Evolutionary conservation across 345 rosid genomes (phyloP).

Genomic region (Gossypium raimondii): DNA sequence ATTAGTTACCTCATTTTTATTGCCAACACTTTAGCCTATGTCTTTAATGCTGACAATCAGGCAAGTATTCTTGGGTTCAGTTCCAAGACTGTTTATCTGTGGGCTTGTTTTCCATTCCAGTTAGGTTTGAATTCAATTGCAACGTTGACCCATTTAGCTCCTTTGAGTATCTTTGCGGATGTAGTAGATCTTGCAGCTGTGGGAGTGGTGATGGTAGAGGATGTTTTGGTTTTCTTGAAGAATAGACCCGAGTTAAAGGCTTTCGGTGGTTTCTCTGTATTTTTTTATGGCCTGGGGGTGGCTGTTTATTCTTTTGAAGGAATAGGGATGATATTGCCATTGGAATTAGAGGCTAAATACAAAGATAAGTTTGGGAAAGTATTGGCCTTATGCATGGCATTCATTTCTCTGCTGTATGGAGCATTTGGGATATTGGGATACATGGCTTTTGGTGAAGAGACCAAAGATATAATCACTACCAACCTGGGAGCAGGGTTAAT

Average conservation of each 20-base stretch:
- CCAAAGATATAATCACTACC: conserved; percentile 67
- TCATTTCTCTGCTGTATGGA: conserved; percentile 49
- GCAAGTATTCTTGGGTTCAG: conserved; percentile 42
- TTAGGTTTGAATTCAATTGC: conserved; percentile 66
- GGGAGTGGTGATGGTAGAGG: conserved; percentile 59
- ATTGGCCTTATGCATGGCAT: conserved; percentile 48
- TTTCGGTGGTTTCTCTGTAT: conserved; percentile 56
- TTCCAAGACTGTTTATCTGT: conserved; percentile 45
- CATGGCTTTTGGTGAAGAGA: conserved; percentile 68
- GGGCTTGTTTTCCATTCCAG: conserved; percentile 76
- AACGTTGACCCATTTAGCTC: conserved; percentile 65
- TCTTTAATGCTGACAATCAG: conserved; percentile 25
- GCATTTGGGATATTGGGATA: conserved; percentile 63
- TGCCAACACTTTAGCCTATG: conserved; percentile 48
- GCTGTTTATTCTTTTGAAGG: conserved; percentile 81
- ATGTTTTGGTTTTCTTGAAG: conserved; percentile 36
- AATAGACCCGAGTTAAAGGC: conserved; percentile 42
- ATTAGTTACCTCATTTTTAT: conserved; percentile 63
- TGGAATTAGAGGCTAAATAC: conserved; percentile 55
- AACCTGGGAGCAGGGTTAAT: conserved; percentile 57
- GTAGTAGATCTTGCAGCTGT: conserved; percentile 65
- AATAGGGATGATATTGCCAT: conserved; percentile 62
- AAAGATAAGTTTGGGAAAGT: conserved; percentile 54
- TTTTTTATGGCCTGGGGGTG: conserved; percentile 66
- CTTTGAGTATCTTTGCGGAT: conserved; percentile 78